These are phyloP conservation scores for Aureobasidium sp. DNA, from an alignment of 2,329 filamentous ascomycete genomes.

Conservation along the genomic window DNA sequence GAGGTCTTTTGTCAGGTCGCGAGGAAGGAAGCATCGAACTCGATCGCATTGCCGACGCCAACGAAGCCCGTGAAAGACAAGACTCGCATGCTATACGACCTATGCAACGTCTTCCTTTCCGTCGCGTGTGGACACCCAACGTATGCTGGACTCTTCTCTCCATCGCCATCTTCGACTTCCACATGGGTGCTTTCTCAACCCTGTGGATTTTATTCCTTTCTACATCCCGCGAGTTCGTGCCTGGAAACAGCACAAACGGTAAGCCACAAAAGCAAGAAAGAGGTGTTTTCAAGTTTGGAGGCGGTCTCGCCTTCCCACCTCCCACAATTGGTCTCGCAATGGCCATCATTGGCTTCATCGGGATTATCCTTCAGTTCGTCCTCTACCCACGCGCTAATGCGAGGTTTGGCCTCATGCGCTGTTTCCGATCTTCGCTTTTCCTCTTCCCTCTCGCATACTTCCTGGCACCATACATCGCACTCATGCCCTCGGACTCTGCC, in stretches of 20 bases:
- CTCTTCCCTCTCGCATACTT: slow-evolving; percentile 65
- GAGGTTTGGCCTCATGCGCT: slow-evolving; percentile 57
- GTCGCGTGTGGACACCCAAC: slow-evolving; percentile 45
- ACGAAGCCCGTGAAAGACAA: slow-evolving; percentile 19
- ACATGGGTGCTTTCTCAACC: slow-evolving; percentile 65
- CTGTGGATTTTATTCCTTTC: slow-evolving; percentile 72
- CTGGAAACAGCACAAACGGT: slow-evolving; percentile 22
- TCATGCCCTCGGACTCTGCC: slow-evolving; percentile 50
- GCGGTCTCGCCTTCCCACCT: slow-evolving; percentile 66
- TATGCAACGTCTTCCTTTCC: slow-evolving; percentile 37
- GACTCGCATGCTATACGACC: slow-evolving; percentile 21
- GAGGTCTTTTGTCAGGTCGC: slow-evolving; percentile 23
- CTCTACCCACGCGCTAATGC: slow-evolving; percentile 63
- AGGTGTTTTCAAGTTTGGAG: slow-evolving; percentile 52
- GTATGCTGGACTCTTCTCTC: slow-evolving; percentile 51
- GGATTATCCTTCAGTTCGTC: slow-evolving; percentile 63
- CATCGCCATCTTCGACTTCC: slow-evolving; percentile 62
- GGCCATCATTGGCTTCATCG: slow-evolving; percentile 65
- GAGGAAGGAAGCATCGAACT: slow-evolving; percentile 25
- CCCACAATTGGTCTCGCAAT: slow-evolving; percentile 68
- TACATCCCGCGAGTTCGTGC: slow-evolving; percentile 49
- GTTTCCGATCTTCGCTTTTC: slow-evolving; percentile 60
- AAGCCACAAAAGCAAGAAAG: slow-evolving; percentile 22
- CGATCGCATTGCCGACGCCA: slow-evolving; percentile 24
- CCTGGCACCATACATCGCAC: slow-evolving; percentile 60